Conservation (phyloP, 257 asterid genomes). For the Cordia subcordata region DNA sequence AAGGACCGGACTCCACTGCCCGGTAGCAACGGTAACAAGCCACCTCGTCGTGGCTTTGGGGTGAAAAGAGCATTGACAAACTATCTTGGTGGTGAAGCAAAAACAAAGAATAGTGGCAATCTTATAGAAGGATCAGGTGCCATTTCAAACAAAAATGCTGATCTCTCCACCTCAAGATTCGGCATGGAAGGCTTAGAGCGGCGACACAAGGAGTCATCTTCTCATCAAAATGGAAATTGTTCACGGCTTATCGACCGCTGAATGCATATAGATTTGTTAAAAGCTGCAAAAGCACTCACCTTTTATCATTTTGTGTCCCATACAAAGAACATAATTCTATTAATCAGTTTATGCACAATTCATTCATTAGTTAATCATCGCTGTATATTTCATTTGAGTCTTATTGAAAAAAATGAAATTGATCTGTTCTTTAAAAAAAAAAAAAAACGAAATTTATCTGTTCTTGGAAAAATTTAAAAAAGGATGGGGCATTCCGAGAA, state of each 20-base stretch:
- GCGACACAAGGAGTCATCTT: conserved; percentile 11
- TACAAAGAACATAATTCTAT: conserved; percentile 1
- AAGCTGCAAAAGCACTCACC: background rate
- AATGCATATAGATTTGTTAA: background rate
- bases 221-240: conserved; percentile 19
- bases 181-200: conserved; percentile 13
- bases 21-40: conserved; percentile 32
- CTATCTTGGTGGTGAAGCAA: conserved; percentile 62
- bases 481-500: conserved; percentile 69
- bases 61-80: conserved; percentile 64
- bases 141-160: conserved; percentile 30
- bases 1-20: conserved; percentile 57
- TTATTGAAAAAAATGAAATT: no score
- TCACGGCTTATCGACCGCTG: conserved; percentile 9
- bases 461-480: no score
- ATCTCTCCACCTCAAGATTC: conserved; percentile 11
- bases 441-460: no score
- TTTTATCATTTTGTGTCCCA: background rate
- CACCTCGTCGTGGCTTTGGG: conserved; percentile 66
- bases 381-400: conserved; percentile 5
- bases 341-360: background rate
- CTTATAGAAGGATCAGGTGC: conserved; percentile 32
- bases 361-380: background rate
- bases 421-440: no score
- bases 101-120: conserved; percentile 34